Percentiles rank a stretch among this genome's conserved stretches.
phyloP scores from a whole-genome alignment of 179 eudicot genomes.

The Beta corolliflora region DNA sequence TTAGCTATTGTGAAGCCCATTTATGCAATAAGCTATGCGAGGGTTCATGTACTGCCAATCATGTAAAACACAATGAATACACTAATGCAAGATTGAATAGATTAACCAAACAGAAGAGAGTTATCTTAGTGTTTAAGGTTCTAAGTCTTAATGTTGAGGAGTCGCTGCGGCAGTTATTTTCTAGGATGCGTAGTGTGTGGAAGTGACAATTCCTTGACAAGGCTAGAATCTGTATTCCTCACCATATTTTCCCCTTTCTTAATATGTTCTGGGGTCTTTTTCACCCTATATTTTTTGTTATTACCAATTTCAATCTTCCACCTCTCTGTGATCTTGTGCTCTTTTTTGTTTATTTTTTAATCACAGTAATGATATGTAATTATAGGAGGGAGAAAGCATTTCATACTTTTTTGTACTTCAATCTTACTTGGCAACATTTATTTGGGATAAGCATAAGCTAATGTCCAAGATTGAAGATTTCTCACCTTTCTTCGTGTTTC shows the following conservation, averaged over 20 bases:
- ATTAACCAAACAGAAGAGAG: not conserved
- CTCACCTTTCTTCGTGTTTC: slow-evolving; percentile 11
- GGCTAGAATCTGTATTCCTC: not conserved
- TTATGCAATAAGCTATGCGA: not conserved
- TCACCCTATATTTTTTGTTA: too few species aligned
- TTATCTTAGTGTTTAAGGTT: not conserved
- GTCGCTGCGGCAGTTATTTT: not conserved
- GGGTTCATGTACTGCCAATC: not conserved
- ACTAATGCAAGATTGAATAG: not conserved
- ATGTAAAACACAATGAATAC: not conserved
- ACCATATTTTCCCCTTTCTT: not conserved
- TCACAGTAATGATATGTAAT: not conserved
- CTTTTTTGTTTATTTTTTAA: too few species aligned
- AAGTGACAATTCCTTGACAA: not conserved
- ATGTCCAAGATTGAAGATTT: not conserved
- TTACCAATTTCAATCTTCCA: not conserved
- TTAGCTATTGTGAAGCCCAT: not conserved
- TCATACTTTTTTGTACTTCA: not conserved
- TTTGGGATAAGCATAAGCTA: not conserved
- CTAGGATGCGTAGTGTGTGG: slow-evolving; percentile 1
- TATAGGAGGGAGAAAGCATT: not conserved
- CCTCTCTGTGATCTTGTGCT: not conserved
- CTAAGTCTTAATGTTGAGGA: not conserved
- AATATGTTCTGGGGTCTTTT: not conserved
- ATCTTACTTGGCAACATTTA: not conserved